phyloP scores from a whole-genome alignment of 148 eudicot genomes.

The Camellia lanceoleosa region DNA sequence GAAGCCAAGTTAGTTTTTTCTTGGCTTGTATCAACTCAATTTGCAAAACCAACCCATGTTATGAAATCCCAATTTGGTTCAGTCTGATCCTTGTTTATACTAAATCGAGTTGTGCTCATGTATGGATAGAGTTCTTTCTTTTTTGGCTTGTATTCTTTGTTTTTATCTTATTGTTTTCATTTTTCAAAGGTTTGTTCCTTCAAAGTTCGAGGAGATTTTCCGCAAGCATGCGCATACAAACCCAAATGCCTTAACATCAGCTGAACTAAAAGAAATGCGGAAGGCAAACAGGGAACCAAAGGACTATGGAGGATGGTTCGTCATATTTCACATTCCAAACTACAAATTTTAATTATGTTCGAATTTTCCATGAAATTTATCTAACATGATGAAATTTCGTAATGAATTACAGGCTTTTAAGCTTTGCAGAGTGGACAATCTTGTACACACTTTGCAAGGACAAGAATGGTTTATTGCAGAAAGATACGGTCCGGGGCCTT shows the following conservation, averaged over 20 bases:
- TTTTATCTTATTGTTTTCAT: not conserved
- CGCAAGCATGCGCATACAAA: constrained; percentile 49
- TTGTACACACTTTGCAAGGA: constrained; percentile 21
- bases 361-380: not conserved
- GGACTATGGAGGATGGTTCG: constrained; percentile 57
- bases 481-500: too few relatives aligned
- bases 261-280: constrained; percentile 49
- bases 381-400: not conserved
- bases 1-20: too few relatives aligned
- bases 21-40: too few relatives aligned
- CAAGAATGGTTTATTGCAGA: too few relatives aligned
- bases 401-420: constrained; percentile 42
- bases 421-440: constrained; percentile 62
- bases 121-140: too few relatives aligned
- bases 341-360: not conserved
- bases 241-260: constrained; percentile 42
- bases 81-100: too few relatives aligned
- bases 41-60: too few relatives aligned
- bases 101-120: too few relatives aligned
- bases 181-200: constrained; percentile 54
- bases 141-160: not conserved
- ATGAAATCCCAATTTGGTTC: too few relatives aligned
- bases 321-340: constrained; percentile 5
- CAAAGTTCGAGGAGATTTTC: constrained; percentile 73
- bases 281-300: constrained; percentile 61